phyloP scores from a whole-genome alignment of 768 basidiomycete species.

The Pholiota molesta region DNA sequence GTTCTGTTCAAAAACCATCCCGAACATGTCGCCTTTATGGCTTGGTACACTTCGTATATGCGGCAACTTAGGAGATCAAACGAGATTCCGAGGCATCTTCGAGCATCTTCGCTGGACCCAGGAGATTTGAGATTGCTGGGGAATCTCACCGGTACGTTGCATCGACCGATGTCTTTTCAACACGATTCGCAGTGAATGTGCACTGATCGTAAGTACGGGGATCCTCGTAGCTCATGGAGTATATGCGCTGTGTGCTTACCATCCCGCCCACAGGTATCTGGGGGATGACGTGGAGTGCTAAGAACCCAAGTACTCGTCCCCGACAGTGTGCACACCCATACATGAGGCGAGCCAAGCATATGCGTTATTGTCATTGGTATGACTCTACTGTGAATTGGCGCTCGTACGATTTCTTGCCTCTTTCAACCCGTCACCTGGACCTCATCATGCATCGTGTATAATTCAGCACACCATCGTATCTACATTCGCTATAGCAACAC shows the following conservation, averaged over 20 bases:
- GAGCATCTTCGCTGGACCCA: too few species aligned
- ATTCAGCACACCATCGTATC: not conserved
- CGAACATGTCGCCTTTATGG: too few species aligned
- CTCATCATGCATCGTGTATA: not conserved
- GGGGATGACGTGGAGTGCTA: too few species aligned
- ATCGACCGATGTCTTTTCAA: not conserved
- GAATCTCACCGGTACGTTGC: not conserved
- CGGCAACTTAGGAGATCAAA: too few species aligned
- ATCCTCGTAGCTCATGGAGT: not conserved
- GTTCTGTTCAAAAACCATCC: too few species aligned
- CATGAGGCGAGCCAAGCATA: not conserved
- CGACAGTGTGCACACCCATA: not conserved
- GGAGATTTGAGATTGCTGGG: too few species aligned
- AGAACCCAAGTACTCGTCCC: too few species aligned
- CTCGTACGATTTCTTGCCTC: not conserved
- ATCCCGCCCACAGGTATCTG: not conserved
- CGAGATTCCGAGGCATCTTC: too few species aligned
- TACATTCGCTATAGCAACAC: not conserved
- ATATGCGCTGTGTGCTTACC: not conserved
- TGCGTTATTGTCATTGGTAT: not conserved
- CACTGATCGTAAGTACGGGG: not conserved
- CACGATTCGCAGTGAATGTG: not conserved
- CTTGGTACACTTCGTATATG: too few species aligned
- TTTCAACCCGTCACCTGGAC: not conserved
- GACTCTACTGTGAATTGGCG: not conserved